Evolutionary conservation across 2,329 filamentous ascomycete species (phyloP), one percentile per base, ranked within the genome.

Genomic region (Fusarium torreyae): DNA sequence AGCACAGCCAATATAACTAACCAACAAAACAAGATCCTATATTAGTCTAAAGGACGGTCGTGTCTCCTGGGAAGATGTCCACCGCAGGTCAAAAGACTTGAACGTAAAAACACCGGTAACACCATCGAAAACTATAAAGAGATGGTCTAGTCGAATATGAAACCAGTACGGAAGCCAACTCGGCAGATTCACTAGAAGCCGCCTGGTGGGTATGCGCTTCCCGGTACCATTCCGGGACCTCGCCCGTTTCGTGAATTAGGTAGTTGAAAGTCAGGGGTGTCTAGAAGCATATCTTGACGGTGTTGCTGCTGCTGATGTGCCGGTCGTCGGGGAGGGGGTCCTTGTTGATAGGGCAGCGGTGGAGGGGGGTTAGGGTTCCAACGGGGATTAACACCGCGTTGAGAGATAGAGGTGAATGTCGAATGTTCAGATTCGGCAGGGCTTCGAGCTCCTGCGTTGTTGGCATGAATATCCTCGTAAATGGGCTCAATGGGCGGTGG

Each of bases 361-460:
- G 81, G 77, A 15, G 80, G 79, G 44, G 85, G 82, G 31, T 85
- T 83, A 4, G 87, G 88, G 66, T 92, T 88, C 94, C 95, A 98
- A 63, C 91, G 90, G 8, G 94, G 95, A 78, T 98, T 98, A 56
- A 98, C 83, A 2, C 92, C 92, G 34, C 95, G 88, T 79, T 98
- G 94, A 1, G 92, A 95, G 45, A 98, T 91, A 13, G 92, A 96
- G 2, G 95, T 98, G 80, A 97, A 98, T 72, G 92, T 92, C 45
- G 91, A 95, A 24, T 89, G 87, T 75, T 97, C 93, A 66, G 92
- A 95, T 73, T 90, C 88, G 31, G 90, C 88, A 33, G 92, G 94
- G 74, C 90, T 95, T 73, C 92, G 87, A 45, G 87, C 81, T 44
- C 86, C 86, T 31, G 80, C 75, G 33, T 77, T 77, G 68, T 87